Base-by-base conservation (phyloP, 306 rosid genomes). In the Cucurbita ficifolia region DNA sequence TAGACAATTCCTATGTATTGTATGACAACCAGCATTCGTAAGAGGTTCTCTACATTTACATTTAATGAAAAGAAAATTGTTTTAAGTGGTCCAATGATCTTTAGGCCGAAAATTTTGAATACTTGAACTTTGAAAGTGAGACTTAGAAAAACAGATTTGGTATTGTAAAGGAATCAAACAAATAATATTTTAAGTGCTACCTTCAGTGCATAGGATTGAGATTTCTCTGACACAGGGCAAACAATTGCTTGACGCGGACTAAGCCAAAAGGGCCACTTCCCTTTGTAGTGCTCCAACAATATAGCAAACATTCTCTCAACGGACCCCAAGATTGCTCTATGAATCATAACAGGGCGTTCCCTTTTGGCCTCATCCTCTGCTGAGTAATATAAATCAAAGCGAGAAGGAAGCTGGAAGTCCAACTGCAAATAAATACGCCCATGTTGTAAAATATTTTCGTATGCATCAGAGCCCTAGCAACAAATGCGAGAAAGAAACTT, bases 211-310 rank as follows among this genome's bases (percentile, higher is more conserved):
- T 90, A 92, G 38, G 91, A 62, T 77, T 87, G 88, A 74, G 96
- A 90, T 80, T 90, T 90, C 77, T 87, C 92, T 0, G 96, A 90
- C 81, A 92, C 96, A 0, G 96, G 92, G 80, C 98, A 92, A 42
- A 92, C 84, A 85, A 92, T 87, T 0, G 96, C 90, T 82, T 92
- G 98, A 52, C 96, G 98, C 48, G 98, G 96, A 84, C 96, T 92
- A 65, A 90, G 96, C 96, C 98, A 92, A 80, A 92, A 88, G 75
- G 98, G 98, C 96, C 98, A 90, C 80, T 90, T 92, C 35, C 96
- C 98, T 82, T 88, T 90, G 83, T 87, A 92, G 83, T 92, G 96
- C 90, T 90, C 98, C 84, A 92, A 81, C 58, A 92, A 83, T 59
- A 90, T 88, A 67, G 96, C 96, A 86, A 92, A 90, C 96, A 92